Conservation (phyloP, 1,284 basidiomycete species). For the Boletellus deceptivus region DNA sequence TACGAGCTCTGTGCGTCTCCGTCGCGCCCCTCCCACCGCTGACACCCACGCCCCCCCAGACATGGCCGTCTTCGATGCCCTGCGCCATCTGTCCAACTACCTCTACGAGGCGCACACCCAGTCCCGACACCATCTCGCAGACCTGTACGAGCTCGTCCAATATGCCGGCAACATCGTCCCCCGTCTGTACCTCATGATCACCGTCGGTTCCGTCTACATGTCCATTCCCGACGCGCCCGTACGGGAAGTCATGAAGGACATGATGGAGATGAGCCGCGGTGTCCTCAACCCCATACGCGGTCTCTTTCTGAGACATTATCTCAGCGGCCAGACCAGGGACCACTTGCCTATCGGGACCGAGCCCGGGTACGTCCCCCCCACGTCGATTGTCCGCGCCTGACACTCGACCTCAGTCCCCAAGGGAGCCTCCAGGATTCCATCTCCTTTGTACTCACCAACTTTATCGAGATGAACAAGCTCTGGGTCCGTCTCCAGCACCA, state of each 20-base stretch:
- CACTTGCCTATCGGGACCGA: conserved; percentile 86
- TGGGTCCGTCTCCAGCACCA: conserved; percentile 97
- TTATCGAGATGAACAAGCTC: conserved; percentile 98
- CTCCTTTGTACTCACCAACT: conserved; percentile 92
- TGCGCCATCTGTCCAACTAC: conserved; percentile 91
- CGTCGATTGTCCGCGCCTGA: background rate
- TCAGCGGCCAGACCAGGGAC: conserved; percentile 92
- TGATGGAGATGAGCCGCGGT: conserved; percentile 98
- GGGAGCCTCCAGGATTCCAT: conserved; percentile 93
- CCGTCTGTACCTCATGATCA: conserved; percentile 95
- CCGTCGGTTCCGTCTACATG: conserved; percentile 97
- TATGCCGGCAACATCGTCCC: conserved; percentile 95
- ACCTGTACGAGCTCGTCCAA: conserved; percentile 96
- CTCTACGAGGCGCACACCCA: conserved; percentile 91
- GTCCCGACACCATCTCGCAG: conserved; percentile 88
- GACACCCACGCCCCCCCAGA: conserved; percentile 45
- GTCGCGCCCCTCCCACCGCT: background rate
- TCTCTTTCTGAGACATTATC: conserved; percentile 89
- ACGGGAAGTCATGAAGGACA: conserved; percentile 99
- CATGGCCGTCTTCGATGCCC: conserved; percentile 95
- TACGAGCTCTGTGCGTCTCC: conserved; percentile 84
- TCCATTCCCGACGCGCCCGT: conserved; percentile 92
- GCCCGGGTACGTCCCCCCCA: conserved; percentile 59
- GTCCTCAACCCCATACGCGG: conserved; percentile 93
- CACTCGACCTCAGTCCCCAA: conserved; percentile 51